These are phyloP conservation scores for Fusarium odoratissimum DNA, from an alignment of 2,329 filamentous ascomycete species.

Conservation along the genomic window DNA sequence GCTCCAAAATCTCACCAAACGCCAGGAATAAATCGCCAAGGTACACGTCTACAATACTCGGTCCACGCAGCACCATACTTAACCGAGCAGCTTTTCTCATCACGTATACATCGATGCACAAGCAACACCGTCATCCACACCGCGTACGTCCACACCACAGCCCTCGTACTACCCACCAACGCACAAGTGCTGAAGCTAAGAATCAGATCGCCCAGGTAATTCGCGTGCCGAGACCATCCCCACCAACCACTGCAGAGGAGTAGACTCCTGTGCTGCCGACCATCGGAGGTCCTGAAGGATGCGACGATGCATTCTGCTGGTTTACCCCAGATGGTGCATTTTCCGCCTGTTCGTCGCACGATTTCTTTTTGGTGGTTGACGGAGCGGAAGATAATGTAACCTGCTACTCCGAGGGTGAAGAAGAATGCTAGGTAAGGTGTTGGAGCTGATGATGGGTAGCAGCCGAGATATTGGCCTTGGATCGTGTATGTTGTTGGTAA, in stretches of 20 bases:
- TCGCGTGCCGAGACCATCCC: conserved; percentile 47
- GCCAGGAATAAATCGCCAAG: conserved; percentile 55
- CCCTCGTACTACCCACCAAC: conserved; percentile 50
- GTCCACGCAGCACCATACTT: conserved; percentile 60
- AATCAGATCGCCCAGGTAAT: conserved; percentile 45
- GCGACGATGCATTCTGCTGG: conserved; percentile 53
- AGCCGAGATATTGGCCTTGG: conserved; percentile 59
- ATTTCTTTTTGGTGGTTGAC: conserved; percentile 60
- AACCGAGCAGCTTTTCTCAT: conserved; percentile 56
- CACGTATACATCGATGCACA: conserved; percentile 58
- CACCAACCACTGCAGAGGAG: conserved; percentile 48
- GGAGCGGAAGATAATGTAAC: conserved; percentile 58
- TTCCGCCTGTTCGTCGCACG: conserved; percentile 52
- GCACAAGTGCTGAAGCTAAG: conserved; percentile 56
- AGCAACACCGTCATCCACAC: conserved; percentile 58
- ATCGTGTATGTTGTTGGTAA: conserved; percentile 60
- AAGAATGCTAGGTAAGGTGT: conserved; percentile 39
- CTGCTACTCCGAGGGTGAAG: conserved; percentile 41
- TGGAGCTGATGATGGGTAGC: conserved; percentile 51
- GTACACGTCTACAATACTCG: conserved; percentile 55
- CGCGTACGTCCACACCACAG: conserved; percentile 59
- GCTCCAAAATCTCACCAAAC: conserved; percentile 36
- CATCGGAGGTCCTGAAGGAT: conserved; percentile 56
- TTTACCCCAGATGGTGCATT: conserved; percentile 57
- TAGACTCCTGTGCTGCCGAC: conserved; percentile 51